A percentile compares a stretch with the other conserved stretches of the same genome.
Conservation (phyloP, 2,329 filamentous ascomycete species). For the Calonectria multiphialidica region DNA sequence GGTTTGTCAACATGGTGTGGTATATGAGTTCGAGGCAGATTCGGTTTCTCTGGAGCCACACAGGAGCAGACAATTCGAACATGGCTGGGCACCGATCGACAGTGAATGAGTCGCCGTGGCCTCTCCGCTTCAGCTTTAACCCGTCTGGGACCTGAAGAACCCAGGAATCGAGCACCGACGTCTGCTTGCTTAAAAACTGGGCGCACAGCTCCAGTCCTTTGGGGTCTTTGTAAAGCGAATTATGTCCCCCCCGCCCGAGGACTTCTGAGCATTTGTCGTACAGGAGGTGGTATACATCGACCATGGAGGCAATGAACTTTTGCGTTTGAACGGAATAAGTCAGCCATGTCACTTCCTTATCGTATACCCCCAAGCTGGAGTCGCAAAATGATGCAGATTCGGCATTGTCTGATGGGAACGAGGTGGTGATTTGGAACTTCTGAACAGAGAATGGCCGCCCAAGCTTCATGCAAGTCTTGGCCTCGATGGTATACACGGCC, state of each 20-base stretch:
- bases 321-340: slow-evolving; percentile 32
- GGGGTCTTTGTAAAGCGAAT: slow-evolving; percentile 29
- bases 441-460: slow-evolving; percentile 57
- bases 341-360: slow-evolving; percentile 37
- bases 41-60: slow-evolving; percentile 54
- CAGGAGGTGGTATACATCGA: slow-evolving; percentile 46
- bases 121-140: slow-evolving; percentile 50
- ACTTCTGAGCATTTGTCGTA: slow-evolving; percentile 38
- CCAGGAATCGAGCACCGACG: slow-evolving; percentile 44
- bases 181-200: slow-evolving; percentile 35
- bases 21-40: slow-evolving; percentile 56
- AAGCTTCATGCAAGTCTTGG: slow-evolving; percentile 59
- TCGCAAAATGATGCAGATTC: slow-evolving; percentile 31
- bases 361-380: slow-evolving; percentile 30
- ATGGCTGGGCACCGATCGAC: slow-evolving; percentile 44
- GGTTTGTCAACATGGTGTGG: slow-evolving; percentile 51
- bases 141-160: slow-evolving; percentile 47
- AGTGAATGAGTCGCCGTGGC: slow-evolving; percentile 47
- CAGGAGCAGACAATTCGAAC: slow-evolving; percentile 47
- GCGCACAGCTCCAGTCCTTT: slow-evolving; percentile 33
- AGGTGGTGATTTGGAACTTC: slow-evolving; percentile 49
- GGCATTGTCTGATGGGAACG: slow-evolving; percentile 46
- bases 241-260: slow-evolving; percentile 10
- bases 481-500: slow-evolving; percentile 62
- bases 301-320: slow-evolving; percentile 30